Conservation (phyloP, 441 rosid species). For the Biscutella laevigata region DNA sequence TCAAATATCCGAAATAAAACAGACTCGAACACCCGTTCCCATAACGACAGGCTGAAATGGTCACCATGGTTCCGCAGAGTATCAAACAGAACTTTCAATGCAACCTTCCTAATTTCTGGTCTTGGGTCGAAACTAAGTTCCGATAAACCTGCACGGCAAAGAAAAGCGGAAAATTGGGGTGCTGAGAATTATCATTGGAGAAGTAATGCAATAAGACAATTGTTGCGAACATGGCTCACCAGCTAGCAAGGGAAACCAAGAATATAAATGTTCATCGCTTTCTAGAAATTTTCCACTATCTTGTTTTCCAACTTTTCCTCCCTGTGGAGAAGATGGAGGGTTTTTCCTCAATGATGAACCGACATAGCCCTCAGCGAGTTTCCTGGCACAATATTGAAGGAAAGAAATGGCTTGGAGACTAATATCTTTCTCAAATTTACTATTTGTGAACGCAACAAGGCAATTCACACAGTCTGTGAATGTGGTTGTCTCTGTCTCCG, state of each 20-base stretch:
- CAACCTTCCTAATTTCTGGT: constrained; percentile 96
- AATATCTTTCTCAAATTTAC: constrained; percentile 88
- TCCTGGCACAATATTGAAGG: constrained; percentile 88
- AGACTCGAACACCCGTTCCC: constrained; percentile 96
- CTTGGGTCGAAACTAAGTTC: constrained; percentile 99
- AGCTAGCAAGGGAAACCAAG: constrained; percentile 97
- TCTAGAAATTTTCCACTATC: constrained; percentile 63
- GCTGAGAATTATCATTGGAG: constrained; percentile 2
- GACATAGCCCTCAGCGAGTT: constrained; percentile 93
- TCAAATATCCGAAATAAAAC: constrained; percentile 96
- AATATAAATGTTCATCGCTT: constrained; percentile 84
- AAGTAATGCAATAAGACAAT: constrained; percentile 16
- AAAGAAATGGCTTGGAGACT: constrained; percentile 93
- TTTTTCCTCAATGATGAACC: constrained; percentile 62
- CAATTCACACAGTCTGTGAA: constrained; percentile 99
- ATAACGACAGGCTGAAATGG: constrained; percentile 77
- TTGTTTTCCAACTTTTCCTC: constrained; percentile 46
- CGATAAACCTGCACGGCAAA: constrained; percentile 69
- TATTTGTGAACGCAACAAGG: constrained; percentile 90
- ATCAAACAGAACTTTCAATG: constrained; percentile 87
- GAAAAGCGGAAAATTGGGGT: not conserved
- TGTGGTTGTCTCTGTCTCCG: constrained; percentile 98
- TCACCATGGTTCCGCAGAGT: constrained; percentile 93
- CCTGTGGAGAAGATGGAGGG: constrained; percentile 45
- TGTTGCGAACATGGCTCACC: constrained; percentile 41